Evolutionary conservation across 441 rosid genomes (phyloP), one percentile per base, ranked within the genome.

Genomic region (Brassica hybrid): DNA sequence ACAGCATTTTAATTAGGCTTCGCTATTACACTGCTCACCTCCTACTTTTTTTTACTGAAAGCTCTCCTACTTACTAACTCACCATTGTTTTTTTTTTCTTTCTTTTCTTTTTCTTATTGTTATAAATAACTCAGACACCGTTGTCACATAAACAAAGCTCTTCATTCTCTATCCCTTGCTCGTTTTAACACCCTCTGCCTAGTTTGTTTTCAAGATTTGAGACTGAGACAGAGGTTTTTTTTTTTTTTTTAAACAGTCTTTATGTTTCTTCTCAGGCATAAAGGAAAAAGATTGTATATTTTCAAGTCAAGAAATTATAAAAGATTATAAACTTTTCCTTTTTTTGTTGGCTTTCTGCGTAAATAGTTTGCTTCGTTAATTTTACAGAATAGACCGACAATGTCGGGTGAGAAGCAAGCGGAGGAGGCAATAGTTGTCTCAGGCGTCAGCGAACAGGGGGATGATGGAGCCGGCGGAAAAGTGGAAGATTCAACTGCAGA

Each of bases 371-470:
- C 16, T 23, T 58, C 30, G 32, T 59, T 23, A 59, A 59, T 30
- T 10, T n/a, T 38, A 5, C 12, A 56, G 45, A 52, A 54, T 76
- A 50, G 6, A 34, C 36, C 7, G 43, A 90, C 88, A 95, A 81
- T 86, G 97, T 82, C 86, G 65, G 88, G 84, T 83, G 78, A 79
- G 63, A 91, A 90, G 89, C 97, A 91, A 87, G 93, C 93, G 81
- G 98, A 94, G 82, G 97, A 91, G 86, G 96, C 98, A 38, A 90
- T 90, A 80, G 98, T 87, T 61, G 71, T 91, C 21, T 90, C 82
- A 83, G 65, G 80, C 3, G 83, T 74, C 67, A n/a, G 32, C 12
- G 95, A 86, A 69, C 76, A 79, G 11, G 97, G 87, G 52, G 61
- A 62, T 17, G 79, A 63, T 21, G 60, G 64, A 32, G 81, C 82